Evolutionary conservation across 352 stramenopile genomes (phyloP), one percentile per base, ranked within the genome.

Genomic region (Pythium inflatum): DNA sequence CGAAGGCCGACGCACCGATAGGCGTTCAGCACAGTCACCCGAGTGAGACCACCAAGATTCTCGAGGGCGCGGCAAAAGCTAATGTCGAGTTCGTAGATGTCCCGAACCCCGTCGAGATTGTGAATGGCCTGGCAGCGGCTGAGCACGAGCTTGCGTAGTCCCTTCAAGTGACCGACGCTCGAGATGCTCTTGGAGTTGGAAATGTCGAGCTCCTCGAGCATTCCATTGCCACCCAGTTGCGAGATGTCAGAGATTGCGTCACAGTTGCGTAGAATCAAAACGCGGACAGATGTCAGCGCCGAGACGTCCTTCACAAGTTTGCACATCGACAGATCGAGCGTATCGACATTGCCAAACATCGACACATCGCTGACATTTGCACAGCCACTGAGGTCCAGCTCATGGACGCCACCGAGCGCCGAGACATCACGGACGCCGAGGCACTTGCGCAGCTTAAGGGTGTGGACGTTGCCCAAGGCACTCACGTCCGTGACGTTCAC

Each of bases 51-150:
- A 0, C 58, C 59, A 22, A 92, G 71, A 0, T 66, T 69, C 8
- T 45, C 45, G 6, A 91, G 70, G 22, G 87, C 76, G 65, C 78
- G 80, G 61, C 83, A 90, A 55, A 89, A 93, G 65, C 85, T 91
- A 48, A 90, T 85, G 66, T 93, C 83, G 8, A 93, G 59, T 28
- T 90, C 76, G n/a, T 70, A 58, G 25, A 89, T 65, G 40, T 76
- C 22, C 0, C 48, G 69, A 14, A 90, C 62, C 18, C 83, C 85
- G 27, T 80, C 53, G 28, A 91, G 75, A 5, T 65, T 65, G 16
- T 33, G 77, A 27, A 93, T 65, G 40, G 75, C 64, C 16, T 80
- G 78, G 70, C 81, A 90, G 30, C 82, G 78, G 62, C 81, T 82
- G 11, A 91, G 70, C 28, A 89, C 76, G 28, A 93, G 81, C 14